These are phyloP conservation scores for Pterocarpus macrocarpus DNA, from an alignment of 306 rosid species.

Conservation along the genomic window DNA sequence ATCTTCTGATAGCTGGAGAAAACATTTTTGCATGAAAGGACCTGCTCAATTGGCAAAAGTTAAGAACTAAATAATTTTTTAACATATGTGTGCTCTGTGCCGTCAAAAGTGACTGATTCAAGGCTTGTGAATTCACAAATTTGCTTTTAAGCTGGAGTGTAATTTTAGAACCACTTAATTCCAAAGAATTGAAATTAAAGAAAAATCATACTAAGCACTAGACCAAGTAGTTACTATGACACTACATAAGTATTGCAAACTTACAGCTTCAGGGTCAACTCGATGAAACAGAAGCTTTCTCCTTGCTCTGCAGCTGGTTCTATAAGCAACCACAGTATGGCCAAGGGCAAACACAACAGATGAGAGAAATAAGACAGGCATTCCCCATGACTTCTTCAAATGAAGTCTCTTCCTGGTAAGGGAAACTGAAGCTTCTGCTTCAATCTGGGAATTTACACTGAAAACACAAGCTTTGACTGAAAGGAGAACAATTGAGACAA, in stretches of 20 bases:
- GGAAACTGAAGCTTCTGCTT: slow-evolving; percentile 84
- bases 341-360: slow-evolving; percentile 98
- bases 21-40: slow-evolving; percentile 87
- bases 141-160: slow-evolving; percentile 4
- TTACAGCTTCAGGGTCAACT: slow-evolving; percentile 93
- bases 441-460: slow-evolving; percentile 85
- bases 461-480: slow-evolving; percentile 91
- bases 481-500: slow-evolving; percentile 77
- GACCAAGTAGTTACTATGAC: background rate
- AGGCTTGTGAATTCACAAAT: slow-evolving; percentile 17
- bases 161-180: slow-evolving; percentile 20
- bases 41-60: slow-evolving; percentile 61
- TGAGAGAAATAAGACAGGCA: slow-evolving; percentile 94
- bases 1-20: slow-evolving; percentile 89
- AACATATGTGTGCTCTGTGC: background rate
- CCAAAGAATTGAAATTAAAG: slow-evolving; percentile 11
- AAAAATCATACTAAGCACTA: slow-evolving; percentile 29
- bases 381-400: slow-evolving; percentile 98
- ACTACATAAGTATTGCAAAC: slow-evolving; percentile 43
- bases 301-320: slow-evolving; percentile 97
- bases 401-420: slow-evolving; percentile 81
- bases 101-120: slow-evolving; percentile 4
- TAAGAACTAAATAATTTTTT: background rate
- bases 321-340: slow-evolving; percentile 92
- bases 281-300: slow-evolving; percentile 90